phyloP scores from a whole-genome alignment of 306 rosid genomes.

The Vachellia pachyceras region DNA sequence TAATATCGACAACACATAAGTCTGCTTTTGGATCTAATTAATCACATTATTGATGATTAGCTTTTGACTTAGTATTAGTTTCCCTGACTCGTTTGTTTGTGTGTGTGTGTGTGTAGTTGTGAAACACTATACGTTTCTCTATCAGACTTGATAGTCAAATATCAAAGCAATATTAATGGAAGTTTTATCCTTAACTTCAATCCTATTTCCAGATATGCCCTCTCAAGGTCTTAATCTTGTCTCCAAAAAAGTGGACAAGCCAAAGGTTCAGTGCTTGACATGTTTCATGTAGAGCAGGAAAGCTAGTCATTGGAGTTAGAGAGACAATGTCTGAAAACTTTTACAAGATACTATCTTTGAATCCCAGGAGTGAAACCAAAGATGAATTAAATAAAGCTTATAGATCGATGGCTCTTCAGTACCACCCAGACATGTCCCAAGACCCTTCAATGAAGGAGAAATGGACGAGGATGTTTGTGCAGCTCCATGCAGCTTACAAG shows the following conservation, averaged over 20 bases:
- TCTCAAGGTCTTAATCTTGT: constrained; percentile 4
- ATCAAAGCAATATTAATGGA: constrained; percentile 32
- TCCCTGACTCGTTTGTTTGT: neutral
- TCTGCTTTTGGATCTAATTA: too few species aligned
- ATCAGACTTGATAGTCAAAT: neutral
- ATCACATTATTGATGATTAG: too few species aligned
- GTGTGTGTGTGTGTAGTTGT: neutral
- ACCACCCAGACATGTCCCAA: constrained; percentile 65
- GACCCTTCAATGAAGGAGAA: constrained; percentile 52
- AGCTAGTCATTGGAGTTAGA: neutral
- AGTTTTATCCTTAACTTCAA: constrained; percentile 30
- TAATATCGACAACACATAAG: too few species aligned
- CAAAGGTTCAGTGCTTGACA: neutral
- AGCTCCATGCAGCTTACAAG: constrained; percentile 57
- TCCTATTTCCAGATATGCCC: constrained; percentile 9
- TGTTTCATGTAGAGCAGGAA: constrained; percentile 44
- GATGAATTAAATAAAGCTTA: constrained; percentile 71
- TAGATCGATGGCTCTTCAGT: constrained; percentile 58
- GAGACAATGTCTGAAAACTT: constrained; percentile 30
- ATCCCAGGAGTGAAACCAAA: constrained; percentile 36
- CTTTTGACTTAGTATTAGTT: too few species aligned
- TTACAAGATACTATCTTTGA: constrained; percentile 55
- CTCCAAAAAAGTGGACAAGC: constrained; percentile 6
- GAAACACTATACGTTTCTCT: neutral
- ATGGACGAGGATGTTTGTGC: constrained; percentile 55